phyloP scores from a whole-genome alignment of 1,284 basidiomycete species.

The Leccinum pallidistipes region DNA sequence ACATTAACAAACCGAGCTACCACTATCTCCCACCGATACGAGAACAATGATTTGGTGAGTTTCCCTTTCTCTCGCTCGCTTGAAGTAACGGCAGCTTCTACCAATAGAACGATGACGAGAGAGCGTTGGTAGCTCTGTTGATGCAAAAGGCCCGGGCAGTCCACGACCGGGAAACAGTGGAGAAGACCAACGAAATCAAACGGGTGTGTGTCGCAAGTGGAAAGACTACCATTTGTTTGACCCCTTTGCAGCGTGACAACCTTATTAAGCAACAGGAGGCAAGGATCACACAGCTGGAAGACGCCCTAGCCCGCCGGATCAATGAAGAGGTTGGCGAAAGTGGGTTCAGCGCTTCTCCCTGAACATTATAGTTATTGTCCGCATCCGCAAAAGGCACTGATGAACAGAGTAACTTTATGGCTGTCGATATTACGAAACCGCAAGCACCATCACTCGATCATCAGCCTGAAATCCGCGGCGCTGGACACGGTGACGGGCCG shows the following conservation, averaged over 20 bases:
- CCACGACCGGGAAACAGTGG: conserved; percentile 49
- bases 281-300: conserved; percentile 44
- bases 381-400: conserved; percentile 15
- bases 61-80: conserved; percentile 7
- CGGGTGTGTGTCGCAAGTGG: conserved; percentile 36
- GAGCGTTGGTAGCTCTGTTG: conserved; percentile 44
- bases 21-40: conserved; percentile 39
- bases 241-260: conserved; percentile 42
- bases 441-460: conserved; percentile 14
- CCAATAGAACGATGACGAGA: conserved; percentile 47
- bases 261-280: conserved; percentile 40
- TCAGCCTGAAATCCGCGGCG: conserved; percentile 23
- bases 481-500: conserved; percentile 7
- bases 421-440: conserved; percentile 11
- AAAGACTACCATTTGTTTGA: conserved; percentile 7
- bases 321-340: conserved; percentile 36
- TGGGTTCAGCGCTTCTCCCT: conserved; percentile 13
- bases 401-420: conserved; percentile 16
- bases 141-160: conserved; percentile 42
- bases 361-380: conserved; percentile 15
- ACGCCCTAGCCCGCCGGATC: conserved; percentile 41
- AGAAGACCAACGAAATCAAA: conserved; percentile 53
- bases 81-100: conserved; percentile 8
- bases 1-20: conserved; percentile 26
- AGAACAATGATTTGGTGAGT: conserved; percentile 44